Conservation (phyloP, 192 early-diverging fungal genomes). For the Mortierella hygrophila region DNA sequence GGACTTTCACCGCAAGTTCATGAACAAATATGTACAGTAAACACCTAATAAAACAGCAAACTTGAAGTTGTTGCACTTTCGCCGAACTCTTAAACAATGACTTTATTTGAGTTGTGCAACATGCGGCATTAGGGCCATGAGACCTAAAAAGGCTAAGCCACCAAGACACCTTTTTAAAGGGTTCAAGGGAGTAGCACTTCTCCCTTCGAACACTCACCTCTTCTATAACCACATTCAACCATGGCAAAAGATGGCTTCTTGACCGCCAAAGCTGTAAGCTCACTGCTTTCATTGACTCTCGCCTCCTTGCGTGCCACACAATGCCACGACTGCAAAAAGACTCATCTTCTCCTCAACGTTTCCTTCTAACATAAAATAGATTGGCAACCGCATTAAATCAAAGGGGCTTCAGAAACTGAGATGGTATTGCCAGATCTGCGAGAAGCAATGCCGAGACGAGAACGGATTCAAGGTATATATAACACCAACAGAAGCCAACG, state of each 20-base stretch:
- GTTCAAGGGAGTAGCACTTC: neutral
- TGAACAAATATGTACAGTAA: conserved; percentile 91
- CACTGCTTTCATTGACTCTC: neutral
- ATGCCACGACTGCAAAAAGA: neutral
- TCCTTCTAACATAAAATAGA: conserved; percentile 16
- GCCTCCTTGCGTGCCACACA: neutral
- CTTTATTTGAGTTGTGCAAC: too few species aligned
- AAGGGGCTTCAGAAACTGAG: conserved; percentile 92
- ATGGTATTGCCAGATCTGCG: conserved; percentile 96
- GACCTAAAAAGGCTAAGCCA: conserved; percentile 6
- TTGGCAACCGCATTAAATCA: conserved; percentile 91
- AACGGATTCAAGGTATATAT: conserved; percentile 90
- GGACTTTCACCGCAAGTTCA: conserved; percentile 98
- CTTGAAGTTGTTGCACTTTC: neutral
- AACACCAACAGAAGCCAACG: neutral
- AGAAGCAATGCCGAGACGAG: conserved; percentile 91
- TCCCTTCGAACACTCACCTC: neutral
- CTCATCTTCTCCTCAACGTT: neutral
- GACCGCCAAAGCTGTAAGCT: conserved; percentile 80
- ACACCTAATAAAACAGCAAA: neutral
- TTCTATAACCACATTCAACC: neutral
- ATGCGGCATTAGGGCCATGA: neutral
- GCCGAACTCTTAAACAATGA: neutral
- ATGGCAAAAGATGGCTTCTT: conserved; percentile 81
- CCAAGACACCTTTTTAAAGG: neutral